These are phyloP conservation scores for Penicillium sp. DNA, from an alignment of 2,329 filamentous ascomycete genomes.

Conservation along the genomic window DNA sequence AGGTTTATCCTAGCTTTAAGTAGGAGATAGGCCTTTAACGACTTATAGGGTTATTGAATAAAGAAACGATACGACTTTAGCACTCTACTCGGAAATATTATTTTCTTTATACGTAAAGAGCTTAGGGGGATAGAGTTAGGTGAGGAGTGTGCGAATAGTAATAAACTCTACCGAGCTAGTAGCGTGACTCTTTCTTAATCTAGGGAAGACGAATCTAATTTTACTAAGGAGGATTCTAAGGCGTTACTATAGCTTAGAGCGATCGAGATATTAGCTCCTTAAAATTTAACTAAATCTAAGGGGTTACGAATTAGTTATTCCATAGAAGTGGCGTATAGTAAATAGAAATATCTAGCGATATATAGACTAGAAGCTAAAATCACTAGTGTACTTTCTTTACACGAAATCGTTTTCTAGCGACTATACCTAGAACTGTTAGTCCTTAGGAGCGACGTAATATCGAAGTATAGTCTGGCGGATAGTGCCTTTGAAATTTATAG, in stretches of 20 bases:
- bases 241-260: constrained; percentile 11
- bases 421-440: constrained; percentile 3
- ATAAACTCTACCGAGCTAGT: neutral
- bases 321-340: constrained; percentile 19
- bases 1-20: constrained; percentile 1
- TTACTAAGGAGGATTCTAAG: constrained; percentile 1
- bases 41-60: neutral
- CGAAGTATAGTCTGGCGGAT: constrained; percentile 9
- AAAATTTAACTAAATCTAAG: neutral
- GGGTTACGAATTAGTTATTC: constrained; percentile 9
- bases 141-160: constrained; percentile 12
- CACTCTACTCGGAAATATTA: constrained; percentile 4
- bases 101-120: constrained; percentile 14
- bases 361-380: constrained; percentile 12
- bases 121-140: constrained; percentile 12
- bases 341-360: constrained; percentile 22
- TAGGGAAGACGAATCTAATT: constrained; percentile 12
- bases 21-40: neutral
- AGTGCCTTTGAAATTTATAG: constrained; percentile 14
- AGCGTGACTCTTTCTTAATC: neutral
- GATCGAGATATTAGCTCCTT: constrained; percentile 4
- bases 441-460: constrained; percentile 7
- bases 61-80: constrained; percentile 2
- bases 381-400: neutral
- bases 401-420: constrained; percentile 4